These are phyloP conservation scores for Periconia sp. DNA, from an alignment of 2,329 filamentous ascomycete species.

Conservation along the genomic window DNA sequence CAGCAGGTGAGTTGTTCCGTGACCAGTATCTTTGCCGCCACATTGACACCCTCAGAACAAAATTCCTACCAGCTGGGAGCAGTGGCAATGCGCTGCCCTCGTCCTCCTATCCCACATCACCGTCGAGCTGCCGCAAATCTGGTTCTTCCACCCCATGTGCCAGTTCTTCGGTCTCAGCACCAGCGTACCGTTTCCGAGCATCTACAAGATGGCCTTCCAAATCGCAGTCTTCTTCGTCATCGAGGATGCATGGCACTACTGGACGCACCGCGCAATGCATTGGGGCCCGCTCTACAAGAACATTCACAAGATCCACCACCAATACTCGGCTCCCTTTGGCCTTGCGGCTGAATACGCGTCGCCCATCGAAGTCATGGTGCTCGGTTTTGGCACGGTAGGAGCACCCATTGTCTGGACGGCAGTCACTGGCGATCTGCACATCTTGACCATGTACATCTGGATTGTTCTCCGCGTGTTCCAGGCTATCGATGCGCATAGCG, in stretches of 20 bases:
- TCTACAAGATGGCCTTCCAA: conserved; percentile 87
- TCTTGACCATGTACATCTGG: conserved; percentile 98
- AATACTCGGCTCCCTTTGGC: conserved; percentile 96
- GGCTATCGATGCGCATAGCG: conserved; percentile 95
- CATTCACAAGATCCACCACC: conserved; percentile 99
- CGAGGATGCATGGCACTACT: conserved; percentile 99
- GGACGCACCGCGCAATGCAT: conserved; percentile 90
- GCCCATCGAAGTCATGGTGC: conserved; percentile 93
- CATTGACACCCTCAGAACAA: conserved; percentile 65
- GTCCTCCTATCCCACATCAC: conserved; percentile 97
- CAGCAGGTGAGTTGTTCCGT: conserved; percentile 68
- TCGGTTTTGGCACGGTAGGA: conserved; percentile 85
- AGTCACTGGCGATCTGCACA: conserved; percentile 85
- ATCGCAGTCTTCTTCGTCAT: conserved; percentile 93
- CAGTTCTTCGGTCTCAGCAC: conserved; percentile 90
- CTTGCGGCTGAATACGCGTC: conserved; percentile 97
- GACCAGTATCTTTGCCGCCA: not conserved
- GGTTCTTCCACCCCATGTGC: conserved; percentile 97
- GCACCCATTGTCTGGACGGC: conserved; percentile 83
- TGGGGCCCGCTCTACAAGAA: conserved; percentile 94
- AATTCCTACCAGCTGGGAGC: conserved; percentile 89
- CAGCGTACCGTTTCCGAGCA: conserved; percentile 84
- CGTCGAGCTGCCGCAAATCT: conserved; percentile 97
- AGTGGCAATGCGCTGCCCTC: conserved; percentile 91
- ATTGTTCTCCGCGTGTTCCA: conserved; percentile 93